phyloP scores from a whole-genome alignment of 345 rosid genomes.

The Stellera chamaejasme region DNA sequence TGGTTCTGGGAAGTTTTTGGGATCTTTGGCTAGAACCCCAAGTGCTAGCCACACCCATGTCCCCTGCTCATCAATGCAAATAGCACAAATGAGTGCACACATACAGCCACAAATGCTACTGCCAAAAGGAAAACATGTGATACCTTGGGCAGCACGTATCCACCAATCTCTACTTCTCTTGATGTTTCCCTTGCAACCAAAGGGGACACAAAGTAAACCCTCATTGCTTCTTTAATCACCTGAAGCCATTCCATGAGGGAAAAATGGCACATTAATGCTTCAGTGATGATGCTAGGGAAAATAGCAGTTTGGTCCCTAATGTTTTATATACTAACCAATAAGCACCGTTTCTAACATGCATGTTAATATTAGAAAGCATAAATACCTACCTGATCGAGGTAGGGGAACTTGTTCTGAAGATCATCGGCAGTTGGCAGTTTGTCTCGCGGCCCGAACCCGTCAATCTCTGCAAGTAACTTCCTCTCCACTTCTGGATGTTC shows the following conservation, averaged over 20 bases:
- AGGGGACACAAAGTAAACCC: slow-evolving; percentile 76
- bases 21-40: slow-evolving; percentile 86
- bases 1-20: slow-evolving; percentile 79
- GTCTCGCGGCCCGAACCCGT: slow-evolving; percentile 50
- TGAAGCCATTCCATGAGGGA: slow-evolving; percentile 16
- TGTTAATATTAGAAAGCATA: not conserved
- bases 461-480: slow-evolving; percentile 63
- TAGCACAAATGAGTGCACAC: not conserved
- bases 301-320: no score
- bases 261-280: no score
- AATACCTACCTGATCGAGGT: slow-evolving; percentile 80
- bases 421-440: slow-evolving; percentile 51
- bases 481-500: slow-evolving; percentile 70
- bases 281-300: no score
- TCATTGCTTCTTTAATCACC: slow-evolving; percentile 89
- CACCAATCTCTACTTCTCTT: slow-evolving; percentile 71
- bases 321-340: no score
- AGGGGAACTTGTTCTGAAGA: slow-evolving; percentile 64
- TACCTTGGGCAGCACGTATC: slow-evolving; percentile 85
- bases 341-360: no score
- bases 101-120: not conserved
- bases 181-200: slow-evolving; percentile 81
- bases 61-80: slow-evolving; percentile 31
- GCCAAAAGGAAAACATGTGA: not conserved
- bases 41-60: slow-evolving; percentile 95